Percentiles rank a stretch among this genome's conserved stretches.
phyloP scores from a whole-genome alignment of 306 rosid genomes.

The Casuarina equisetifolia region DNA sequence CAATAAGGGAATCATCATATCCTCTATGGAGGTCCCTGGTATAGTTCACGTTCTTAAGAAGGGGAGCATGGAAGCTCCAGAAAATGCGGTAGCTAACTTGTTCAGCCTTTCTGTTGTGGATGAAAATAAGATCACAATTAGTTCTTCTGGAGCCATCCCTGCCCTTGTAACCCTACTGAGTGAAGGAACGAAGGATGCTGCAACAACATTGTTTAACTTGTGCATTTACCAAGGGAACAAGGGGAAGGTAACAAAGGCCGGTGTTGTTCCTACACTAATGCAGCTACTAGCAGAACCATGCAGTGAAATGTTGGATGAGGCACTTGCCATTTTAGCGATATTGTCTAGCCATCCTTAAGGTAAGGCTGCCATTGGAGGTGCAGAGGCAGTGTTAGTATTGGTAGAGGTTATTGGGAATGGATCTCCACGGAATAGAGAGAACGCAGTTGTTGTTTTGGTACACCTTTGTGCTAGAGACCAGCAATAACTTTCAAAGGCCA shows the following conservation, averaged over 20 bases:
- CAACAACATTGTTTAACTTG: slow-evolving; percentile 93
- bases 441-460: slow-evolving; percentile 88
- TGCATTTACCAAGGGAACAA: slow-evolving; percentile 97
- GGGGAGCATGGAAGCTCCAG: slow-evolving; percentile 99
- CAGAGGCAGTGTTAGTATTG: slow-evolving; percentile 82
- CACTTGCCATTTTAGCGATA: slow-evolving; percentile 92
- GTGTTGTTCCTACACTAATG: slow-evolving; percentile 90
- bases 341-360: slow-evolving; percentile 91
- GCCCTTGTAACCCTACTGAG: slow-evolving; percentile 79
- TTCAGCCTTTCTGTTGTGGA: slow-evolving; percentile 98
- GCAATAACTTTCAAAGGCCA: slow-evolving; percentile 68
- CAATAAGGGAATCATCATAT: slow-evolving; percentile 83
- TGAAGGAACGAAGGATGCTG: slow-evolving; percentile 98
- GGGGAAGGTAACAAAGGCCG: slow-evolving; percentile 93
- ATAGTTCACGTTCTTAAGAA: slow-evolving; percentile 86
- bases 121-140: slow-evolving; percentile 83
- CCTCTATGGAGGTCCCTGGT: slow-evolving; percentile 88
- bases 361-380: slow-evolving; percentile 73
- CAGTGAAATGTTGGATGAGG: slow-evolving; percentile 96
- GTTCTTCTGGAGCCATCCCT: slow-evolving; percentile 87
- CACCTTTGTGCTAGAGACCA: slow-evolving; percentile 87
- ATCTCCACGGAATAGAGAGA: slow-evolving; percentile 94
- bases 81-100: slow-evolving; percentile 97
- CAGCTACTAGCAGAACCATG: slow-evolving; percentile 72
- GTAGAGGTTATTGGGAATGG: slow-evolving; percentile 80